Evolutionary conservation across 2,329 filamentous ascomycete species (phyloP).

Genomic region (Conoideocrella luteorostrata): DNA sequence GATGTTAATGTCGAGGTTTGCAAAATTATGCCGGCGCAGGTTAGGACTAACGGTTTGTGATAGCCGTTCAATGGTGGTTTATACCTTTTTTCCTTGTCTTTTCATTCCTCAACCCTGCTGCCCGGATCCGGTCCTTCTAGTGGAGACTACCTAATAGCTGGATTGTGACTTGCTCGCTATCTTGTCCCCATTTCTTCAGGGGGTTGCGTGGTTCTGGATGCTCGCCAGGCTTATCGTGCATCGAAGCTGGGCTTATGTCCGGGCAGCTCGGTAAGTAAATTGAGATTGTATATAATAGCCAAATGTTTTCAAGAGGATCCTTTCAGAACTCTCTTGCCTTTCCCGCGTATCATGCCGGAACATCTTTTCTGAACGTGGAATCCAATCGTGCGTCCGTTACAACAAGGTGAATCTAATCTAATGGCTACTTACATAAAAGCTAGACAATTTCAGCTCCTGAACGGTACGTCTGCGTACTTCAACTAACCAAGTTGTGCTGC

Average conservation of each 20-base stretch:
- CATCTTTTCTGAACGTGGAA: conserved; percentile 1
- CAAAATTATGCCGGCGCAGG: conserved; percentile 21
- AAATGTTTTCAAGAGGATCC: conserved; percentile 34
- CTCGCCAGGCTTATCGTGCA: conserved; percentile 13
- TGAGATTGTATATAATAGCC: conserved; percentile 48
- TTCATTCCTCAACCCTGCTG: conserved; percentile 24
- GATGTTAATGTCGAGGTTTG: conserved; percentile 27
- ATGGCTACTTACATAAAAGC: not conserved
- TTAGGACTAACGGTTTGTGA: conserved; percentile 10
- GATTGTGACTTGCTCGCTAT: conserved; percentile 13
- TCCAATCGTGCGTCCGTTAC: not conserved
- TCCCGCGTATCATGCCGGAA: conserved; percentile 1
- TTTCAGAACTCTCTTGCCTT: conserved; percentile 10
- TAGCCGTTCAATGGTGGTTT: conserved; percentile 1
- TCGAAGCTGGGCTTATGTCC: conserved; percentile 27
- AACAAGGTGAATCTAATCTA: conserved; percentile 2
- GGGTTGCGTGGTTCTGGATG: conserved; percentile 11
- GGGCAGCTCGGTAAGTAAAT: conserved; percentile 49
- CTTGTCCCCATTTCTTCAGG: conserved; percentile 10
- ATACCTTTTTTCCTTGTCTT: conserved; percentile 11
- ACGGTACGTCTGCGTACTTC: too few species aligned
- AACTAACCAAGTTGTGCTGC: too few species aligned
- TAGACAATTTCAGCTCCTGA: not conserved
- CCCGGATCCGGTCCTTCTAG: conserved; percentile 23
- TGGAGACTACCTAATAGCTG: conserved; percentile 19